These are phyloP conservation scores for Citrus cavaleriei DNA, from an alignment of 345 rosid genomes.

Conservation along the genomic window DNA sequence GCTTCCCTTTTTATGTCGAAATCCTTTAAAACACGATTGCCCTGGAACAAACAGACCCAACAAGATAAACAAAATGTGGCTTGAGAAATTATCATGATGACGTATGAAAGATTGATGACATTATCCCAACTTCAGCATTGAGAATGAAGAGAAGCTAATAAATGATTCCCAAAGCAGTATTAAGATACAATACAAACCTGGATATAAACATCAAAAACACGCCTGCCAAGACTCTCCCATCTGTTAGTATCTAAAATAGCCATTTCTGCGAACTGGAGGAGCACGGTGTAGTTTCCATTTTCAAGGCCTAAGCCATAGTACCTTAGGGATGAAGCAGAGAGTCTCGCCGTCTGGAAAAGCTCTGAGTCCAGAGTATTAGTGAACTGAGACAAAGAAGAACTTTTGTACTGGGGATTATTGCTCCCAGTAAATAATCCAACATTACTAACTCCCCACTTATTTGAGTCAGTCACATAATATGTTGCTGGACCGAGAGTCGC, in stretches of 20 bases:
- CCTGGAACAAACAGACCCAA: slow-evolving; percentile 29
- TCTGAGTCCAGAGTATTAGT: slow-evolving; percentile 33
- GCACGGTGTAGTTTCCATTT: slow-evolving; percentile 69
- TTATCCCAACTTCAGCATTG: too few relatives aligned
- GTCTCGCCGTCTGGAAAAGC: slow-evolving; percentile 53
- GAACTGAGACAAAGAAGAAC: slow-evolving; percentile 26
- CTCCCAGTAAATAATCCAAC: slow-evolving; percentile 34
- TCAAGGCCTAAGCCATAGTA: slow-evolving; percentile 80
- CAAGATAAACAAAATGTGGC: neutral
- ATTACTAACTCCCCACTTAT: slow-evolving; percentile 48
- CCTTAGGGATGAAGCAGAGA: slow-evolving; percentile 69
- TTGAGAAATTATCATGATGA: too few relatives aligned
- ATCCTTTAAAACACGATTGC: slow-evolving; percentile 43
- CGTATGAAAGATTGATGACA: too few relatives aligned
- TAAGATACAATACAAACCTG: slow-evolving; percentile 29
- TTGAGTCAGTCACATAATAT: slow-evolving; percentile 34
- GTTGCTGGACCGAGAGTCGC: slow-evolving; percentile 57
- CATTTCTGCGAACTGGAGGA: slow-evolving; percentile 46
- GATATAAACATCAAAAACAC: slow-evolving; percentile 48
- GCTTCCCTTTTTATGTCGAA: slow-evolving; percentile 43
- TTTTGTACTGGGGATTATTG: slow-evolving; percentile 28
- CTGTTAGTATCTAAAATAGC: slow-evolving; percentile 13
- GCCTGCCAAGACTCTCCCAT: slow-evolving; percentile 48
- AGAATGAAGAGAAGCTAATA: too few relatives aligned
- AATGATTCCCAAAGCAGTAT: neutral